Base-by-base conservation (phyloP, 2,329 filamentous ascomycete genomes). In the Aspergillus sp. region DNA sequence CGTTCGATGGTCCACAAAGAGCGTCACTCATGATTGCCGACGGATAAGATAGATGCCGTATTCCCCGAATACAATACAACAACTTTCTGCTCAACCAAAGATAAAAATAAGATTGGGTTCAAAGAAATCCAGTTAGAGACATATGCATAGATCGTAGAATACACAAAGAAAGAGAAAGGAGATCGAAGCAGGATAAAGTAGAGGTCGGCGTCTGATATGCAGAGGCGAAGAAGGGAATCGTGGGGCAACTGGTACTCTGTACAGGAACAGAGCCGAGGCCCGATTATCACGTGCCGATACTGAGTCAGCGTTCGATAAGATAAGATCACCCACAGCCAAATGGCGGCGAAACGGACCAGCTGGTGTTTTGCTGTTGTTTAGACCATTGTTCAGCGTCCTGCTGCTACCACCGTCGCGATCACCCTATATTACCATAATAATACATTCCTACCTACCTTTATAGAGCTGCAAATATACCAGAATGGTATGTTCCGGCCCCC, bases 1-100 rank as follows among this genome's bases (percentile, higher is more conserved):
- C 83, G 74, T 90, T 91, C 12, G 89, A 90, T 17, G 89, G 88
- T 58, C 90, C 89, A 71, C 90, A 93, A 56, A 90, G 78, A 65
- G 83, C 81, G 68, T 90, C 87, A 52, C 84, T 80, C 87, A 90
- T 90, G 66, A 63, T 77, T 68, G 44, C 53, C 45, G 40, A 40
- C 23, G 14, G 14, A 33, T 55, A 23, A n/a, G 31, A 17, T 40
- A 25, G 33, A 21, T 17, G 43, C n/a, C 19, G 31, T 19, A 27
- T 12, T 50, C 35, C 11, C 31, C 17, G 25, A 19, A 37, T 8
- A 40, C 14, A 25, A 43, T 12, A 27, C 19, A 48, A 21, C 6
- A 31, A 23, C n/a, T 50, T 14, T 45, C 4, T 53, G 27, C 21
- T 8, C 27, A 39, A 35, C 9, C 27, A 35, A 21, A 7, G n/a